Base-by-base conservation (phyloP, 805 yeast genomes). In the Ogataea wickerhamii region DNA sequence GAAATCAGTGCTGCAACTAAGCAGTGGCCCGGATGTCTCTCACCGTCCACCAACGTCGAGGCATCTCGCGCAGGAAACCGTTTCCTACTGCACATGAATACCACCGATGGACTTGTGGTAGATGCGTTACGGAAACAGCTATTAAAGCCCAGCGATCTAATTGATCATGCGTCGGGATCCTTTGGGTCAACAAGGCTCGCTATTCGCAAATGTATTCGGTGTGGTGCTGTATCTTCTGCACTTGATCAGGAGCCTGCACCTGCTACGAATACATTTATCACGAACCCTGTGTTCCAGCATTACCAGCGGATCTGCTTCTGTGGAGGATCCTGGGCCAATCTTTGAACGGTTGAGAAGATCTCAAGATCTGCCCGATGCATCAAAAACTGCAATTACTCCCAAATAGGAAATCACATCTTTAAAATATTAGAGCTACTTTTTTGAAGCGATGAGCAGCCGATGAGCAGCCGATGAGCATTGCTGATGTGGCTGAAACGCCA, bases 291-390 rank as follows among this genome's bases (percentile, higher is more conserved):
- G 7, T 56, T 49, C 28, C 53, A 52, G 18, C 52, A 61, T 51
- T 49, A 70, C 55, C 88, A 82, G 48, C 66, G 88, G 44, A 76
- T 76, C 18, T 85, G 95, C 60, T 64, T 84, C 24, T 85, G 95
- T 58, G 93, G 93, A 0, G 83, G 86, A 26, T 71, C 79, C 4
- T 83, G 91, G 91, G 78, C 77, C 2, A 72, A 71, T 44, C 30
- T 68, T 22, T 56, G 29, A 26, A 8, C 11, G 25, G 12, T 12
- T 22, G 25, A 8, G 8, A 22, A 12, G 12, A 12, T 22, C 12
- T 22, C 25, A 8, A 22, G 11, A 22, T 12, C 8, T 12, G 12
- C n/a, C n/a, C n/a, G n/a, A n/a, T n/a, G n/a, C n/a, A n/a, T n/a
- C n/a, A n/a, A n/a, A n/a, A n/a, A n/a, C n/a, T n/a, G n/a, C 13